These are phyloP conservation scores for Plantago elongata DNA, from an alignment of 257 asterid genomes.

Conservation along the genomic window DNA sequence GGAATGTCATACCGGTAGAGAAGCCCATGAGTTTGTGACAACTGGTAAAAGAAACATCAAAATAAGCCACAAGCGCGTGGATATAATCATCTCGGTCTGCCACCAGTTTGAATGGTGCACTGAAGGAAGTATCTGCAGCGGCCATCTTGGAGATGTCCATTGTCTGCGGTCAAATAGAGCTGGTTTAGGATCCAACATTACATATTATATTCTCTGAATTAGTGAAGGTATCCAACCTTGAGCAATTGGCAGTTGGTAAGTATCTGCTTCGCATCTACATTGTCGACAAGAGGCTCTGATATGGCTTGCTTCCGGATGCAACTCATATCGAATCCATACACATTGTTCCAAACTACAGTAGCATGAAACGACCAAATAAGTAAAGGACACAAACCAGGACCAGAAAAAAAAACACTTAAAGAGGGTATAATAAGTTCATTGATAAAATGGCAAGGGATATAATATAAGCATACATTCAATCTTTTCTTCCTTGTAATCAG, in stretches of 20 bases:
- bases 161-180: conserved; percentile 40
- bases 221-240: conserved; percentile 50
- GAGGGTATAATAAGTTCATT: too few relatives aligned
- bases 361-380: conserved; percentile 4
- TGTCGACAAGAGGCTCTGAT: conserved; percentile 91
- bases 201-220: neutral
- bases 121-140: conserved; percentile 78
- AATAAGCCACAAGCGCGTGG: conserved; percentile 93
- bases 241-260: conserved; percentile 78
- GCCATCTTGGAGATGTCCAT: conserved; percentile 98
- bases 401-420: too few relatives aligned
- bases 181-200: conserved; percentile 10
- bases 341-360: conserved; percentile 55
- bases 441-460: neutral
- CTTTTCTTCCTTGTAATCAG: conserved; percentile 95
- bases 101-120: conserved; percentile 92
- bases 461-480: conserved; percentile 71
- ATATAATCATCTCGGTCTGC: conserved; percentile 94
- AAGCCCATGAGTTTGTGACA: conserved; percentile 85
- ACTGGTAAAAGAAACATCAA: conserved; percentile 89
- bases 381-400: neutral
- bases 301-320: conserved; percentile 92
- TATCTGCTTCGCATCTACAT: conserved; percentile 84
- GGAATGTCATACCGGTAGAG: conserved; percentile 62
- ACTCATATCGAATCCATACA: conserved; percentile 95